Evolutionary conservation across 176 grass and related monocot genomes (phyloP).

Genomic region (Tillandsia leiboldiana): DNA sequence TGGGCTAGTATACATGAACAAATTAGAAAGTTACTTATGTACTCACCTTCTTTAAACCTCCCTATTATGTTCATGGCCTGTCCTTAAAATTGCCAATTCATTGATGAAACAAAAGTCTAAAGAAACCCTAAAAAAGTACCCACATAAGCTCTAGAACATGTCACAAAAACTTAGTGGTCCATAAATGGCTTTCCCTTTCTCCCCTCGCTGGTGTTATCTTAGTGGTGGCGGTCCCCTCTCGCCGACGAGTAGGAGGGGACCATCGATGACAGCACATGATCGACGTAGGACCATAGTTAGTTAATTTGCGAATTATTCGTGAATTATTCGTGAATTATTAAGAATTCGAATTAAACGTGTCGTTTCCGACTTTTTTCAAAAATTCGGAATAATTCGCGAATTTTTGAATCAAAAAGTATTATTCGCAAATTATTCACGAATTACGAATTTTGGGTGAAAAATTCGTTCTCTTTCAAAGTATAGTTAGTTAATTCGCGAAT

Average conservation of each 20-base stretch:
- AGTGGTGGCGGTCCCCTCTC: not conserved
- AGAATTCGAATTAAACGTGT: no score
- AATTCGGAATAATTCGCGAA: no score
- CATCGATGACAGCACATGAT: not conserved
- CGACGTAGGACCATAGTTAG: not conserved
- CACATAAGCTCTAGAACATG: not conserved
- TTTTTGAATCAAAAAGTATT: no score
- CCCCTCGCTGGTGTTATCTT: not conserved
- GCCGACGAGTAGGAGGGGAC: not conserved
- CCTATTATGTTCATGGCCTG: not conserved
- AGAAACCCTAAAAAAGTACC: not conserved
- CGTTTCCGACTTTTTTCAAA: no score
- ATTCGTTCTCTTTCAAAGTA: no score
- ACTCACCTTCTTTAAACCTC: not conserved
- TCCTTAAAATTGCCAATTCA: not conserved
- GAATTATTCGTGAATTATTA: no score
- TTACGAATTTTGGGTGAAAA: no score
- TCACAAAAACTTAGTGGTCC: not conserved
- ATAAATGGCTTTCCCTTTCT: not conserved
- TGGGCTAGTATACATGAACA: not conserved
- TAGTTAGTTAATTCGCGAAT: no score
- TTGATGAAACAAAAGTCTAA: not conserved
- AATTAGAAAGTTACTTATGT: not conserved
- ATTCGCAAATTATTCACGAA: no score
- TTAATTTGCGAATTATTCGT: no score